Base-by-base conservation (phyloP, 352 stramenopile species). In the Pythium phragmiticola region DNA sequence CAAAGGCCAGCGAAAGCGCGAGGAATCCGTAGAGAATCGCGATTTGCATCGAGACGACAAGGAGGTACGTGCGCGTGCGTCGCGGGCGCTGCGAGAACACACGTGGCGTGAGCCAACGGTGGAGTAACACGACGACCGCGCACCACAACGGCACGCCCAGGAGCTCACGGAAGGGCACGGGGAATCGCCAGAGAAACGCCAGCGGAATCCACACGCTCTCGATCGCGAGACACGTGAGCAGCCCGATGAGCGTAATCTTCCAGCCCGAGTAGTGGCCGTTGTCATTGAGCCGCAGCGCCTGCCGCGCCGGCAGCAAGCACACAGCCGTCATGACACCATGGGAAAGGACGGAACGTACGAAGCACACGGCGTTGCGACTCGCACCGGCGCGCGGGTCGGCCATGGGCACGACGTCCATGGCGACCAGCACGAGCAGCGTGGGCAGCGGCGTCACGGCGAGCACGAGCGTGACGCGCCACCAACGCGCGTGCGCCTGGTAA, bases 1-100 rank as follows among this genome's bases (percentile, higher is more conserved):
- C 34, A 64, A 82, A 82, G 0, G 6, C 69, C 19, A 69, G 28
- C 4, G 69, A 51, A 13, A 82, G 37, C 2, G 65, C 42, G 34
- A 77, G 59, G 37, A 66, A 82, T 0, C 48, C 52, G 26, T 65
- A 64, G 42, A 72, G 30, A 23, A 65, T 57, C 9, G 42, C 17
- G 23, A 65, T 41, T 36, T 70, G 63, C 21, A 43, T 53, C 21
- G 17, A 14, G 6, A 65, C 37, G 19, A 69, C 43, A 4, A 54
- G 30, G 47, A 68, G 63, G 56, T 41, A 65, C 17, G 37, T 60
- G 53, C 37, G 42, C 17, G 39, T 54, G 43, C 30, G 61, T 23
- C 43, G 53, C 52, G 16, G 23, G 19, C 54, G 53, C 14, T 48
- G 53, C 21, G 47, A 33, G 19, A 63, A 63, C 26, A 55, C 28